Evolutionary conservation across 768 basidiomycete species (phyloP).

Genomic region (Auriscalpium microsporum): DNA sequence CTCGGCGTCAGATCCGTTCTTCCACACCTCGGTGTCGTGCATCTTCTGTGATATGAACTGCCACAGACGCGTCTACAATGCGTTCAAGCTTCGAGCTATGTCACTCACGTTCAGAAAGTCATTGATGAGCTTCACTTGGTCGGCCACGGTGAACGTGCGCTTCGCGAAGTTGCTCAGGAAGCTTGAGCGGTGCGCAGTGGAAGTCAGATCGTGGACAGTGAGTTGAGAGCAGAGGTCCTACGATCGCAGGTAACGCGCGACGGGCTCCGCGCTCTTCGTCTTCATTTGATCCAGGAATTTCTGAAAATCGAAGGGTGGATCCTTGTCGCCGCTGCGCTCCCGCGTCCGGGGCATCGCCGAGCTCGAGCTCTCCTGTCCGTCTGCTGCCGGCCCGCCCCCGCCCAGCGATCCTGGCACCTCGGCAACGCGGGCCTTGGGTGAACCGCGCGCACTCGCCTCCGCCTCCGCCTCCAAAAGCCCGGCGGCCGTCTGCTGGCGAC

Average conservation of each 20-base stretch:
- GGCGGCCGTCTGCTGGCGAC: neutral
- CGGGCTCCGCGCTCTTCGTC: conserved; percentile 75
- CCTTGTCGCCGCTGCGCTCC: conserved; percentile 23
- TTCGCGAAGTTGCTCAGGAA: conserved; percentile 93
- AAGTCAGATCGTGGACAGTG: neutral
- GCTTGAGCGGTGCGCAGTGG: conserved; percentile 30
- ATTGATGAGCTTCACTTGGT: conserved; percentile 92
- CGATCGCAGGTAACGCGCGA: conserved; percentile 94
- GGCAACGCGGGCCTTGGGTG: conserved; percentile 5
- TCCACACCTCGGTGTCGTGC: conserved; percentile 80
- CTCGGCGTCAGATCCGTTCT: conserved; percentile 64
- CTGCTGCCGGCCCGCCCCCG: conserved; percentile 13
- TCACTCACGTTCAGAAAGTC: conserved; percentile 77
- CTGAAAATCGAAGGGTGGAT: conserved; percentile 81
- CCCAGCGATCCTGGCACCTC: neutral
- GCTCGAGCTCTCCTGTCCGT: conserved; percentile 16
- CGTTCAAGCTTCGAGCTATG: neutral
- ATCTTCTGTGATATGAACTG: conserved; percentile 90
- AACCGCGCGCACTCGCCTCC: conserved; percentile 1
- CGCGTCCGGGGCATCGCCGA: conserved; percentile 12
- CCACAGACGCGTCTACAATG: conserved; percentile 6
- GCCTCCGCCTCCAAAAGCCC: neutral
- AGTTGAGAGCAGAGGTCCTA: conserved; percentile 36
- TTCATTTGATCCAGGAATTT: conserved; percentile 95
- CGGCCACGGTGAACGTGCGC: conserved; percentile 81